phyloP scores from a whole-genome alignment of 768 basidiomycete species.

The Boletus rex-veris region DNA sequence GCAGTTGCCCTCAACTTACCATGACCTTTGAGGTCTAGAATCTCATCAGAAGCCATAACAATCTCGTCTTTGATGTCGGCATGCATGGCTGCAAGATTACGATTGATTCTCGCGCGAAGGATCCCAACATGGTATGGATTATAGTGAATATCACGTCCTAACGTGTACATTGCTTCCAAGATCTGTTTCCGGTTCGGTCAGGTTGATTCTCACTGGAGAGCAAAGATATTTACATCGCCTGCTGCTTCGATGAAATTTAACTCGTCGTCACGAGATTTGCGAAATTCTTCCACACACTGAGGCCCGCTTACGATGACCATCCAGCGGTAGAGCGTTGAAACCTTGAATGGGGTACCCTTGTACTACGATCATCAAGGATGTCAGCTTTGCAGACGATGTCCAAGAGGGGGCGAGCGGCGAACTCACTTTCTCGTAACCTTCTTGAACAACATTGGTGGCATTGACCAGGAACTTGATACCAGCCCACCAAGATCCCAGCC shows the following conservation, averaged over 20 bases:
- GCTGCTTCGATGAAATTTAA: slow-evolving; percentile 34
- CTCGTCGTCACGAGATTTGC: slow-evolving; percentile 37
- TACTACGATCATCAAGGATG: slow-evolving; percentile 16
- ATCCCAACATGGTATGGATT: slow-evolving; percentile 33
- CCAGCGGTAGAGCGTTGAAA: slow-evolving; percentile 35
- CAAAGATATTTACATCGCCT: background rate
- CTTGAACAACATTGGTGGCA: slow-evolving; percentile 24
- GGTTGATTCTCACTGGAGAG: background rate
- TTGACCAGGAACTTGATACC: slow-evolving; percentile 18
- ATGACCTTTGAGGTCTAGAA: slow-evolving; percentile 24
- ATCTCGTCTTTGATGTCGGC: slow-evolving; percentile 46
- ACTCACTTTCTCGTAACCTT: slow-evolving; percentile 34
- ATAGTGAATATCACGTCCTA: slow-evolving; percentile 30
- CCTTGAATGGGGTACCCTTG: slow-evolving; percentile 30
- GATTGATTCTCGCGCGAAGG: slow-evolving; percentile 32
- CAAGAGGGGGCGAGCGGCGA: background rate
- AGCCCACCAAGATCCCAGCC: slow-evolving; percentile 29
- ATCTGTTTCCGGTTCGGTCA: slow-evolving; percentile 22
- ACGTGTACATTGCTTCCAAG: slow-evolving; percentile 36
- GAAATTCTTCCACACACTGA: slow-evolving; percentile 38
- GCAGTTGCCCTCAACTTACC: slow-evolving; percentile 6
- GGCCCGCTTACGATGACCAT: slow-evolving; percentile 34
- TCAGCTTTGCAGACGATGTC: background rate
- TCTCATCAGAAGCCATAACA: slow-evolving; percentile 35
- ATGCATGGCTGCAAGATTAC: slow-evolving; percentile 38